A percentile compares a stretch with the other conserved stretches of the same genome.
phyloP scores from a whole-genome alignment of 2,329 filamentous ascomycete genomes.

The Cladosporium sp. region DNA sequence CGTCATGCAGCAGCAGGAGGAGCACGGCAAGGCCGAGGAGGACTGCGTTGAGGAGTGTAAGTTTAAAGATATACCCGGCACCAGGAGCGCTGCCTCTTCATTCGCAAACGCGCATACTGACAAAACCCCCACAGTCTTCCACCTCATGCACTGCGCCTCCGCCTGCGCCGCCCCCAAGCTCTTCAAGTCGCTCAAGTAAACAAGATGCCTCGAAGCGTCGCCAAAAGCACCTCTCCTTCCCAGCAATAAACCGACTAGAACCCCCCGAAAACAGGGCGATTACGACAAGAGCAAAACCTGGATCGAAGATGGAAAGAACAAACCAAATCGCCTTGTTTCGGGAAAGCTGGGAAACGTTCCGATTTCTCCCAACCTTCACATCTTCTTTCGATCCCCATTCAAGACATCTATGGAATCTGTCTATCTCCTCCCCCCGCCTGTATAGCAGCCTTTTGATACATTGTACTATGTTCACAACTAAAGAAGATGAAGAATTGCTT shows the following conservation, averaged over 20 bases:
- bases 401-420: neutral
- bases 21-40: conserved; percentile 73
- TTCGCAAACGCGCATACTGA: conserved; percentile 7
- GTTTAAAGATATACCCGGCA: conserved; percentile 36
- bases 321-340: neutral
- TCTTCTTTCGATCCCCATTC: neutral
- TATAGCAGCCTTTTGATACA: conserved; percentile 32
- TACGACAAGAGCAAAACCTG: no score
- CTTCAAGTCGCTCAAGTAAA: conserved; percentile 84
- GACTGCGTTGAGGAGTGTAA: conserved; percentile 99
- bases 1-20: conserved; percentile 68
- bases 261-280: neutral
- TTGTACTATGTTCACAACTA: conserved; percentile 25
- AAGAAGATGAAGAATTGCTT: neutral
- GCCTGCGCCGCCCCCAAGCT: conserved; percentile 94
- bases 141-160: conserved; percentile 92
- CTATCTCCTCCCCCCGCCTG: conserved; percentile 21
- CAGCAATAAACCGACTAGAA: neutral
- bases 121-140: conserved; percentile 73
- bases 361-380: no score
- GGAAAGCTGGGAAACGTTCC: neutral
- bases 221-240: neutral
- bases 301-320: no score
- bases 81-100: neutral
- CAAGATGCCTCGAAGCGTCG: neutral